These are phyloP conservation scores for Fusarium albosuccineum DNA, from an alignment of 2,329 filamentous ascomycete genomes.

Conservation along the genomic window DNA sequence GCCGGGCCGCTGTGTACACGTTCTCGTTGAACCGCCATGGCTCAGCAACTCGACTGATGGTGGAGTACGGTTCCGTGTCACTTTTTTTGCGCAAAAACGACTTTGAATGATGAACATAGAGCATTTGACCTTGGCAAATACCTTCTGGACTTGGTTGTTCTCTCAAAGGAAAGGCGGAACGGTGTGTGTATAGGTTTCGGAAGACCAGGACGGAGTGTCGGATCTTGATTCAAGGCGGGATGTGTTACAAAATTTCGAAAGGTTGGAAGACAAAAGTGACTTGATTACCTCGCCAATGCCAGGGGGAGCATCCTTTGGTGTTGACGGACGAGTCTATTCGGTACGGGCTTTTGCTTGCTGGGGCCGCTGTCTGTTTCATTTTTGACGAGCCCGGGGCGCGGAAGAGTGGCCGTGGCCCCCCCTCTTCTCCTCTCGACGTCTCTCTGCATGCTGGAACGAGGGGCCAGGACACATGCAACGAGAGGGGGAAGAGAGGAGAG, in stretches of 20 bases:
- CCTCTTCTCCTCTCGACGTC: not conserved
- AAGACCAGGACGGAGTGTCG: slow-evolving; percentile 56
- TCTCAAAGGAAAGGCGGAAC: slow-evolving; percentile 55
- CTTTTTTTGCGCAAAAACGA: slow-evolving; percentile 48
- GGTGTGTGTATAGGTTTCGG: slow-evolving; percentile 54
- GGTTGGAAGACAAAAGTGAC: slow-evolving; percentile 59
- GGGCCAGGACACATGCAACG: not conserved
- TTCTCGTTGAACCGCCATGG: slow-evolving; percentile 45
- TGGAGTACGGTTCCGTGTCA: slow-evolving; percentile 44
- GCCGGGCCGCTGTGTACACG: slow-evolving; percentile 45
- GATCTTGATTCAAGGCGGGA: slow-evolving; percentile 54
- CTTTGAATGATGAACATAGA: slow-evolving; percentile 62
- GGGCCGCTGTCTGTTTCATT: slow-evolving; percentile 48
- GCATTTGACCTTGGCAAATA: slow-evolving; percentile 60
- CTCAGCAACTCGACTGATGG: slow-evolving; percentile 31
- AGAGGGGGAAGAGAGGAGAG: slow-evolving; percentile 4
- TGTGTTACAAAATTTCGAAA: slow-evolving; percentile 51
- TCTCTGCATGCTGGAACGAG: not conserved
- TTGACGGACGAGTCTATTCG: slow-evolving; percentile 48
- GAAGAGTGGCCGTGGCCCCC: slow-evolving; percentile 15
- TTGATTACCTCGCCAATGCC: slow-evolving; percentile 47
- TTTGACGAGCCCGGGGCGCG: slow-evolving; percentile 48
- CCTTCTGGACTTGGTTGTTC: slow-evolving; percentile 58
- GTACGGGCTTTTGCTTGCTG: slow-evolving; percentile 50
- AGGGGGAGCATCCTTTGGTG: slow-evolving; percentile 50